Evolutionary conservation across 495 filamentous ascomycete species (phyloP).

Genomic region (Penicillium dipodomyicola): DNA sequence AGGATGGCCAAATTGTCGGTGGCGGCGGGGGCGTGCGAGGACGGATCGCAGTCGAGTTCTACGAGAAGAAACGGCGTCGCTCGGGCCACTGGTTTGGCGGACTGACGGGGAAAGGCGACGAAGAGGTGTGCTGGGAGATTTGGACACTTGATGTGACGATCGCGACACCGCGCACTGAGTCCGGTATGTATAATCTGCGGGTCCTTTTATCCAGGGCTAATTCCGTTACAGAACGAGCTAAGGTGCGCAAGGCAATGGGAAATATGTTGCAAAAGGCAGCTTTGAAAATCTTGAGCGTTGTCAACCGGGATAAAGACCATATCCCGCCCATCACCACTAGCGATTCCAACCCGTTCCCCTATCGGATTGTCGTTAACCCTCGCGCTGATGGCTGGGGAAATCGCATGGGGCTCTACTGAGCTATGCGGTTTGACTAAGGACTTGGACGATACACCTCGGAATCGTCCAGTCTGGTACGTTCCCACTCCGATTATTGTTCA

Average conservation of each 20-base stretch:
- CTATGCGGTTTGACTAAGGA: background rate
- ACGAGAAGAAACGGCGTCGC: conserved; percentile 85
- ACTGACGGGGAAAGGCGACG: conserved; percentile 63
- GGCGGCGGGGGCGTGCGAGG: conserved; percentile 57
- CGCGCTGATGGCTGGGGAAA: conserved; percentile 76
- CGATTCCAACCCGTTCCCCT: conserved; percentile 92
- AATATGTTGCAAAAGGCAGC: conserved; percentile 79
- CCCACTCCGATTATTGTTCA: background rate
- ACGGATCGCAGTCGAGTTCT: conserved; percentile 85
- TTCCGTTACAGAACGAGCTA: conserved; percentile 63
- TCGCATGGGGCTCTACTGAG: conserved; percentile 72
- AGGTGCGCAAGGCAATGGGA: conserved; percentile 84
- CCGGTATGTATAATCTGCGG: conserved; percentile 54
- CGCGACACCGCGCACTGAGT: conserved; percentile 82
- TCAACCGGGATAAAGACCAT: conserved; percentile 88
- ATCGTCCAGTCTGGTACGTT: background rate
- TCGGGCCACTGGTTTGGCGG: conserved; percentile 65
- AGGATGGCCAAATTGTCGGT: conserved; percentile 46
- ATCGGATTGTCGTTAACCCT: conserved; percentile 83
- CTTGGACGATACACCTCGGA: background rate
- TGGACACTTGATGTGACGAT: conserved; percentile 93
- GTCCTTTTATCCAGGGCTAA: conserved; percentile 4
- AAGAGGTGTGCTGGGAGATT: conserved; percentile 95
- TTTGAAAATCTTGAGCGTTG: conserved; percentile 81
- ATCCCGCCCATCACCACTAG: conserved; percentile 95